Evolutionary conservation across 208 protist species (phyloP), one percentile per base, ranked within the genome.

Genomic region (Spongospora subterranea): DNA sequence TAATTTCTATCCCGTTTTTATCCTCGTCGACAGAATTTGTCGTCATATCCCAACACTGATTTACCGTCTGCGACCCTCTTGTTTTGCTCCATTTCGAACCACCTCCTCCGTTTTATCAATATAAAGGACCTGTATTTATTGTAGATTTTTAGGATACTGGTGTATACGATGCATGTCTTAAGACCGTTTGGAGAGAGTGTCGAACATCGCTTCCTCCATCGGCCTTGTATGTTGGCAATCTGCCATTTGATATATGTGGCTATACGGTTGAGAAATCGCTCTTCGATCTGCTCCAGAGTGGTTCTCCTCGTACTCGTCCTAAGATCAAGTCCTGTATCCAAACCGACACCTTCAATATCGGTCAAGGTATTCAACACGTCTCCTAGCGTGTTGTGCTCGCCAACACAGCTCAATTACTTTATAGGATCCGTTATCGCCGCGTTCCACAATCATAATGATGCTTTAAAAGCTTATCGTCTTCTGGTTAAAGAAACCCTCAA

Each of bases 291-390:
- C 71, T 82, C 17, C 54, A 29, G 29, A 17, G 29, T 17, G 6
- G 40, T 13, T 82, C 71, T 6, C 6, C 35, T 43, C 17, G 35
- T 40, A 20, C 35, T 20, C 24, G 6, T 60, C 71, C n/a, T n/a
- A n/a, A 43, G 17, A 35, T 82, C 13, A 6, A 82, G n/a, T 35
- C 35, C 6, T 82, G 71, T n/a, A 82, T 82, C 6, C 71, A 82
- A 43, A 82, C 71, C 71, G 71, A 82, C 35, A 20, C 6, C 35
- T 39, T 82, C 71, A 82, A 82, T 43, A 82, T 82, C 71, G 71
- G 71, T n/a, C 71, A n/a, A 43, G 71, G 71, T 82, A 45, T n/a
- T n/a, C n/a, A n/a, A n/a, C n/a, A n/a, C n/a, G n/a, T n/a, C n/a
- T n/a, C n/a, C n/a, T n/a, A n/a, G n/a, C n/a, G n/a, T n/a, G n/a